Conservation (phyloP, 2,329 filamentous ascomycete genomes). For the Verruconis gallopava region DNA sequence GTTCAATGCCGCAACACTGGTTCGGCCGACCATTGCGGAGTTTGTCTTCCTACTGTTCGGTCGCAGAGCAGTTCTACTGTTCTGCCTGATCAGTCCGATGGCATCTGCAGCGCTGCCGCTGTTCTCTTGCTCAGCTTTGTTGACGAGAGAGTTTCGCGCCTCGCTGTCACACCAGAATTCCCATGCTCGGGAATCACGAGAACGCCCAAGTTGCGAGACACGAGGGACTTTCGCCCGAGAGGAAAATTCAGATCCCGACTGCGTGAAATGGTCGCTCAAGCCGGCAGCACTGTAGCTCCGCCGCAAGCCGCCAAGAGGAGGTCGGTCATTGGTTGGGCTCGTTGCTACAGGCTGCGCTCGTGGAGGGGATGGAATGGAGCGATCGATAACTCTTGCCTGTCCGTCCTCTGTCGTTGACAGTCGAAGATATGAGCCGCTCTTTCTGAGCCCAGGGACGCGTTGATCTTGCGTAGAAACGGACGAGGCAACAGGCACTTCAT, state of each 20-base stretch:
- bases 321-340: neutral
- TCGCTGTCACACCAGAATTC: slow-evolving; percentile 81
- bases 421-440: slow-evolving; percentile 45
- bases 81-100: slow-evolving; percentile 56
- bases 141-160: slow-evolving; percentile 61
- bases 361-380: slow-evolving; percentile 55
- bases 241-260: slow-evolving; percentile 13
- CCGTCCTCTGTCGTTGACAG: slow-evolving; percentile 79
- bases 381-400: slow-evolving; percentile 67
- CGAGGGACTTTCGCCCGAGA: slow-evolving; percentile 23
- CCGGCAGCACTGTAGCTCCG: slow-evolving; percentile 57
- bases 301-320: slow-evolving; percentile 38
- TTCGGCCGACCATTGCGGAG: slow-evolving; percentile 29
- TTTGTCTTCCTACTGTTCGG: slow-evolving; percentile 53
- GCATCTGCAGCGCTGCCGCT: slow-evolving; percentile 69
- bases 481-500: neutral
- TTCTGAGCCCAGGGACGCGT: neutral
- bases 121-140: slow-evolving; percentile 63
- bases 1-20: slow-evolving; percentile 21
- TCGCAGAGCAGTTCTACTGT: slow-evolving; percentile 38
- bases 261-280: slow-evolving; percentile 23
- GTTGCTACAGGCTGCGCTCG: slow-evolving; percentile 37
- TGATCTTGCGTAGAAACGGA: slow-evolving; percentile 20
- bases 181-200: slow-evolving; percentile 80
- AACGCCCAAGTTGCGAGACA: slow-evolving; percentile 42